phyloP scores from a whole-genome alignment of 345 rosid species.

The thale cress (Arabidopsis thaliana) region TAIR10.1 NC_003075.7:18311501-18312000 shows the following conservation, averaged over 20 bases:
- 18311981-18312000: constrained; percentile 20
- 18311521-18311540: constrained; percentile 25
- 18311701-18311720: neutral
- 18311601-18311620: constrained; percentile 4
- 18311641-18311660: neutral
- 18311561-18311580: constrained; percentile 37
- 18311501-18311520: constrained; percentile 24
- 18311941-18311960: constrained; percentile 2
- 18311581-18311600: constrained; percentile 31
- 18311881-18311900: neutral
- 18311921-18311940: neutral
- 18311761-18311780: constrained; percentile 14
- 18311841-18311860: constrained; percentile 24
- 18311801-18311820: constrained; percentile 36
- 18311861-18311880: constrained; percentile 45
- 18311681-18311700: neutral
- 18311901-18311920: constrained; percentile 8
- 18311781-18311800: constrained; percentile 36
- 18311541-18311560: constrained; percentile 33
- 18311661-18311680: too few relatives aligned
- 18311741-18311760: constrained; percentile 31
- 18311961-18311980: neutral
- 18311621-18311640: neutral
- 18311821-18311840: constrained; percentile 27
- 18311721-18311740: neutral